Evolutionary conservation across 164 flowering plant genomes (phyloP).

Genomic region (Malania oleifera): DNA sequence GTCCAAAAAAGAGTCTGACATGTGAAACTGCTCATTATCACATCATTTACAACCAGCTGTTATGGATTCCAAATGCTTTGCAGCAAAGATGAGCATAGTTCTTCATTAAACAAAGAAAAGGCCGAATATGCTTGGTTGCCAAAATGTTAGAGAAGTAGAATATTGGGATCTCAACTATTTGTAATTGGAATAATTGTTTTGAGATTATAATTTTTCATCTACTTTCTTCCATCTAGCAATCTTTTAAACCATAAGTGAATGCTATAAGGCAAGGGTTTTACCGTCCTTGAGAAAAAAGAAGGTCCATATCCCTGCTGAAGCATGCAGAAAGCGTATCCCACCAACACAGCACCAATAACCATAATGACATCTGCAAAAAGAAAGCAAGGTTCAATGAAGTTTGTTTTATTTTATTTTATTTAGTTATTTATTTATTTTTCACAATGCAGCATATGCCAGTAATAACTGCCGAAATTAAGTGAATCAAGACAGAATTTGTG

Average conservation of each 20-base stretch:
- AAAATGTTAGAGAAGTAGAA: too few species aligned
- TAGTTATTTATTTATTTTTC: neutral
- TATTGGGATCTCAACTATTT: too few species aligned
- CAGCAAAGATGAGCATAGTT: neutral
- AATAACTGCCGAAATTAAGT: neutral
- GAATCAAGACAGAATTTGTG: neutral
- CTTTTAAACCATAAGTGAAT: neutral
- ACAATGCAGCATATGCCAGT: neutral
- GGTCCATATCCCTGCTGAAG: slow-evolving; percentile 80
- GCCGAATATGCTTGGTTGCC: too few species aligned
- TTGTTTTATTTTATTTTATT: too few species aligned
- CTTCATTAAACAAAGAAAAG: neutral
- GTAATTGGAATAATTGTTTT: too few species aligned
- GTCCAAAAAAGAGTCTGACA: too few species aligned
- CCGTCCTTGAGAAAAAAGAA: slow-evolving; percentile 40
- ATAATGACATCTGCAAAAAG: slow-evolving; percentile 59
- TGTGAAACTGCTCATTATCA: too few species aligned
- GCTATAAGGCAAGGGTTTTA: slow-evolving; percentile 16
- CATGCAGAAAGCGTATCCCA: slow-evolving; percentile 70
- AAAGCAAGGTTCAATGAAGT: neutral
- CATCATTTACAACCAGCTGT: too few species aligned
- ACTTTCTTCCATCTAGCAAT: neutral
- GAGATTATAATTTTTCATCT: neutral
- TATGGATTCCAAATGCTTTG: too few species aligned
- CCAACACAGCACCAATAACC: slow-evolving; percentile 74